Conservation (phyloP, 306 rosid genomes). For the Pyrus communis region DNA sequence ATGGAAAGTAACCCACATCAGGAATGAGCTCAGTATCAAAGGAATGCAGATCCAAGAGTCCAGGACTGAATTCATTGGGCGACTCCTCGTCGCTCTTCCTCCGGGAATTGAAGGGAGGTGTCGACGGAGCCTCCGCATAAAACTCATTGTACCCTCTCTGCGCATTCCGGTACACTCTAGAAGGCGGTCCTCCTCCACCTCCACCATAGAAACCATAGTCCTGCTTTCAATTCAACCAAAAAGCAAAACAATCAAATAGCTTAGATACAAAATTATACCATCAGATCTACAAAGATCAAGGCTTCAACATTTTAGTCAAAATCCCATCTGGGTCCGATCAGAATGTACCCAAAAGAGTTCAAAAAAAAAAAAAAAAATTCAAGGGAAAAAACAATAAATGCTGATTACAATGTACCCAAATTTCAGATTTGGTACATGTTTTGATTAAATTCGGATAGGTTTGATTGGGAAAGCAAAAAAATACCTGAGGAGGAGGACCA, state of each 20-base stretch:
- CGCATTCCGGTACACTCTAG: slow-evolving; percentile 63
- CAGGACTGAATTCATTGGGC: slow-evolving; percentile 82
- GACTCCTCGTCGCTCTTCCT: slow-evolving; percentile 66
- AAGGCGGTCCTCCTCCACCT: slow-evolving; percentile 59
- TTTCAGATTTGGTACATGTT: not conserved
- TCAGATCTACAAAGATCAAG: slow-evolving; percentile 30
- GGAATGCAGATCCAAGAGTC: slow-evolving; percentile 93
- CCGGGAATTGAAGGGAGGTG: slow-evolving; percentile 61
- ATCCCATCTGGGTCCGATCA: not conserved
- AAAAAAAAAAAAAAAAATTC: not conserved
- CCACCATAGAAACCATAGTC: slow-evolving; percentile 63
- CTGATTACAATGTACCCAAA: not conserved
- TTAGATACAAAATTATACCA: slow-evolving; percentile 8
- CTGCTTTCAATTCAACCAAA: slow-evolving; percentile 46
- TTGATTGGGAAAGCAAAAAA: not conserved
- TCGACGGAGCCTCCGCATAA: slow-evolving; percentile 57
- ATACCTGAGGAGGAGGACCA: slow-evolving; percentile 56
- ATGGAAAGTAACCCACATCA: slow-evolving; percentile 42
- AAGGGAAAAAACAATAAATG: not conserved
- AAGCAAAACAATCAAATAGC: slow-evolving; percentile 10
- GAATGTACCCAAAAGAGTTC: not conserved
- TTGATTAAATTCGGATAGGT: not conserved
- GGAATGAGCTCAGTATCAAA: slow-evolving; percentile 89
- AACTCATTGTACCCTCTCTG: slow-evolving; percentile 66
- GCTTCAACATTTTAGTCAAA: not conserved